Base-by-base conservation (phyloP, 2,329 filamentous ascomycete genomes). In the Trichoderma sp. region DNA sequence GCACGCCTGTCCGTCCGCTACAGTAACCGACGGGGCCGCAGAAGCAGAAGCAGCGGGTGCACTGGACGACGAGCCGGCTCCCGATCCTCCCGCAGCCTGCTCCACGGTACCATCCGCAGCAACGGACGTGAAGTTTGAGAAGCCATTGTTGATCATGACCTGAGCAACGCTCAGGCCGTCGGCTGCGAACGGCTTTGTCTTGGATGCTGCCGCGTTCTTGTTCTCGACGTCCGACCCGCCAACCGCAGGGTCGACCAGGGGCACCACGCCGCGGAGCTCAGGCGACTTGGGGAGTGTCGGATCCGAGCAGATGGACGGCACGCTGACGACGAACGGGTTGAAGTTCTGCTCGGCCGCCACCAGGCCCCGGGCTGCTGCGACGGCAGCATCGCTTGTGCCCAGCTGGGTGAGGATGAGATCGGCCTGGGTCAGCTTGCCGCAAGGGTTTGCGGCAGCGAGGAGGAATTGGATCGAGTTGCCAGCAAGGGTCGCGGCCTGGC, bases 301-400 rank as follows among this genome's bases (percentile, higher is more conserved):
- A 19, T 61, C 58, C 21, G 45, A 50, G 17, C 58, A 61, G 34
- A 61, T 61, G 45, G 58, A 61, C n/a, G 58, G 58, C 1, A 61
- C 30, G 45, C 34, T 61, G 34, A 61, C 58, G 21, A 61, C 58
- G 51, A 61, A 61, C 10, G 58, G 58, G 47, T 61, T 61, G 58
- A 61, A 61, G 15, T 61, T 61, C 28, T 61, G 58, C 47, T 61
- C 58, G 12, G 58, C 58, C n/a, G 58, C 58, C 41, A 61, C 58
- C 6, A 61, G 34, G 14, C 58, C 58, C 28, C 58, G 58, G 10
- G 58, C 58, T 19, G 58, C 58, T 9, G 58, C 58, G 21, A 61
- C 58, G 12, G 58, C 58, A 17, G 45, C 45, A 34, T 61, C 58
- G 12, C 58, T 61, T 4, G 58, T 61, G 17, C 58, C 58, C 10